A percentile compares a stretch with the other conserved stretches of the same genome.
These are phyloP conservation scores for Prunus davidiana DNA, from an alignment of 306 rosid genomes.

Conservation along the genomic window DNA sequence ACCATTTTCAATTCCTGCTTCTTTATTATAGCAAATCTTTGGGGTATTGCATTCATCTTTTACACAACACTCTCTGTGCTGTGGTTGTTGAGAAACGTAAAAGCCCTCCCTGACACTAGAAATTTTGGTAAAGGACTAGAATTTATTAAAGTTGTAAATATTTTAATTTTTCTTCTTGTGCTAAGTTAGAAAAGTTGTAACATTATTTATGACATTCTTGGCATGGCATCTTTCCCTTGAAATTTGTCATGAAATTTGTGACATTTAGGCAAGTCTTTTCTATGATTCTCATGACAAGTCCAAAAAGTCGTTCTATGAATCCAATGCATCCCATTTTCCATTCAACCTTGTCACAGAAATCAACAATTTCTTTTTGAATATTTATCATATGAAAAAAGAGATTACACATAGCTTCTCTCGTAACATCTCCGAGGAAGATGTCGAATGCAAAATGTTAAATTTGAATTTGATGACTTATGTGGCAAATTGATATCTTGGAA, in stretches of 20 bases:
- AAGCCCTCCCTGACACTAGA: not conserved
- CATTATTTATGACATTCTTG: not conserved
- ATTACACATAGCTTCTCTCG: too few relatives aligned
- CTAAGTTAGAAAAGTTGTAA: not conserved
- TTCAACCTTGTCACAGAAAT: not conserved
- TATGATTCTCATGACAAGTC: not conserved
- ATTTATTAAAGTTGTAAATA: not conserved
- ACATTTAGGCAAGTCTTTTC: not conserved
- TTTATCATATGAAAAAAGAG: not conserved
- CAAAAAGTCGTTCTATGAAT: not conserved
- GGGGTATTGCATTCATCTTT: too few relatives aligned
- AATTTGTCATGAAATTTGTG: constrained; percentile 12
- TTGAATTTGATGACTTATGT: too few relatives aligned
- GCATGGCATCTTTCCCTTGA: constrained; percentile 1
- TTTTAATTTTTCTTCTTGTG: not conserved
- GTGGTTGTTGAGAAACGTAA: not conserved
- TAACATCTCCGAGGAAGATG: too few relatives aligned
- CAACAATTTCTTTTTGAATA: not conserved
- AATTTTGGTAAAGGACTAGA: not conserved
- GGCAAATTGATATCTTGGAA: too few relatives aligned
- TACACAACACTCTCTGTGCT: too few relatives aligned
- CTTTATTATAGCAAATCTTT: not conserved
- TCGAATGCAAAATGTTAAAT: too few relatives aligned
- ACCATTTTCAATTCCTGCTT: not conserved
- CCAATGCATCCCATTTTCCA: not conserved